phyloP scores from a whole-genome alignment of 352 stramenopile species.

The Phytopythium montanum region DNA sequence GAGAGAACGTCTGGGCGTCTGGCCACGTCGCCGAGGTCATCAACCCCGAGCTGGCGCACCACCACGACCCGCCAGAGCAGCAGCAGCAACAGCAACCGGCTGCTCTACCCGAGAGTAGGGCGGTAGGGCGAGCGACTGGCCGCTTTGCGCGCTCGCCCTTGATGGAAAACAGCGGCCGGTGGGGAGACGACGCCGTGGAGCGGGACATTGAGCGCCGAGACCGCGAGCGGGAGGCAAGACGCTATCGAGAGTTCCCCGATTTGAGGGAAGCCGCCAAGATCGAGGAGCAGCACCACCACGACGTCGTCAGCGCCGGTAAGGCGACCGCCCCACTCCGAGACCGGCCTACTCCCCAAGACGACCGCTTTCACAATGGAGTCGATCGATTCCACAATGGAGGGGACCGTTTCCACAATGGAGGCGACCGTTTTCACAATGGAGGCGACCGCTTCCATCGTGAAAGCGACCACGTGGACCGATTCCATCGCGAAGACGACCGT shows the following conservation, averaged over 20 bases:
- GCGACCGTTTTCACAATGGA: not conserved
- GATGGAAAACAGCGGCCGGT: constrained; percentile 31
- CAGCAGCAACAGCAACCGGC: not conserved
- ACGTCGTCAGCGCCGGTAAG: constrained; percentile 1
- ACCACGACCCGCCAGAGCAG: not conserved
- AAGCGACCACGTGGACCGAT: not conserved
- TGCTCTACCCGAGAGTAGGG: not conserved
- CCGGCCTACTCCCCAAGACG: not conserved
- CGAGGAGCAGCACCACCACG: constrained; percentile 12
- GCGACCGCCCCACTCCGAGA: not conserved
- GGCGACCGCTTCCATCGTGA: not conserved
- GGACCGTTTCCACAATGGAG: not conserved
- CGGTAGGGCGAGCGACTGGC: not conserved
- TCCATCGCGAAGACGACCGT: not conserved
- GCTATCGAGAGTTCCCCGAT: constrained; percentile 38
- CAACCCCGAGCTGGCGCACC: not conserved
- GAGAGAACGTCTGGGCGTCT: constrained; percentile 19
- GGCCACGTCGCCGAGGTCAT: constrained; percentile 21
- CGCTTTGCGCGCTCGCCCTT: constrained; percentile 2
- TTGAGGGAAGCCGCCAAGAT: constrained; percentile 24
- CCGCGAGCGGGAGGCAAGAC: constrained; percentile 18
- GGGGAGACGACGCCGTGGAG: constrained; percentile 74
- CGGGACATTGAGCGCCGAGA: constrained; percentile 44
- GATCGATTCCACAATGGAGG: not conserved
- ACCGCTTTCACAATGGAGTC: not conserved